Conservation (phyloP, 2,329 filamentous ascomycete genomes). For the Trichoderma aggressivum region DNA sequence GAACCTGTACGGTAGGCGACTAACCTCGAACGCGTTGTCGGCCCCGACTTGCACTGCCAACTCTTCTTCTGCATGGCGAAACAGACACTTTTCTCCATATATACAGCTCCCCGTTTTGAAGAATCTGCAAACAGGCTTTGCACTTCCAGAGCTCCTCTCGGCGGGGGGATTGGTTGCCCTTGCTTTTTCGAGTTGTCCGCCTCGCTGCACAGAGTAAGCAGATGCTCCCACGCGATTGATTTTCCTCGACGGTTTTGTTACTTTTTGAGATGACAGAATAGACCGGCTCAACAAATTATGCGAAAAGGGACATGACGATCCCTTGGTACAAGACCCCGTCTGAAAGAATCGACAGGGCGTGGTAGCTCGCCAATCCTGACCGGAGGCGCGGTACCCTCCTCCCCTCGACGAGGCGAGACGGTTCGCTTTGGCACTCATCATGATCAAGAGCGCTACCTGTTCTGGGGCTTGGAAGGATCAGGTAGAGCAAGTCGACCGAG, state of each 20-base stretch:
- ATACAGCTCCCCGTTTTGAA: neutral
- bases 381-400: neutral
- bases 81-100: neutral
- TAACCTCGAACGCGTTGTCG: neutral
- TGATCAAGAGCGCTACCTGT: neutral
- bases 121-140: constrained; percentile 2
- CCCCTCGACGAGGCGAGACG: neutral
- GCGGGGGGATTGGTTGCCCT: neutral
- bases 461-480: too few species aligned
- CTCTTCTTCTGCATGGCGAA: neutral
- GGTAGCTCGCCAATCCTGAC: neutral
- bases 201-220: neutral
- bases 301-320: neutral
- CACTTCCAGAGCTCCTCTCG: neutral
- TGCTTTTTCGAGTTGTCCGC: neutral
- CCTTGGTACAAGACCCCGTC: neutral
- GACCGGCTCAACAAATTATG: neutral
- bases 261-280: neutral
- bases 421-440: neutral
- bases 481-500: too few species aligned
- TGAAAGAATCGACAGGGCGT: constrained; percentile 13
- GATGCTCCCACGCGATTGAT: neutral
- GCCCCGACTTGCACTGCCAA: too few species aligned
- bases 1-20: neutral
- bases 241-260: neutral